Base-by-base conservation (phyloP, 1,284 basidiomycete genomes). In the Leucoagaricus sp. region DNA sequence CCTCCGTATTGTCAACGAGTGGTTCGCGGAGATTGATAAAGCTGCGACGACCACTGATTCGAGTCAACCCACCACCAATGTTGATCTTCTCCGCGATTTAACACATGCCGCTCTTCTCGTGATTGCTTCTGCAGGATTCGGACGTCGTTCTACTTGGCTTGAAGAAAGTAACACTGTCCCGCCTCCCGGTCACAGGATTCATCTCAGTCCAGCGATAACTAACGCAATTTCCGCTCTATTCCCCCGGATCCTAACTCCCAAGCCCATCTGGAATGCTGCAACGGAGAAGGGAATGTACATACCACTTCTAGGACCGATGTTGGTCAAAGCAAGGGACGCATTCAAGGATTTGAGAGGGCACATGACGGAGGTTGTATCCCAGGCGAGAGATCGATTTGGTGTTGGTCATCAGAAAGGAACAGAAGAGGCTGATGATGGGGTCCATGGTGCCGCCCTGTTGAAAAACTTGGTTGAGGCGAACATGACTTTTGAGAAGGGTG, bases 401-500 rank as follows among this genome's bases (percentile, higher is more conserved):
- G 10, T 34, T 2, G 33, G 34, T n/a, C 23, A 17, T 12, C 29
- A 38, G 25, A 40, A 29, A 15, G 69, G n/a, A n/a, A n/a, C n/a
- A n/a, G n/a, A n/a, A n/a, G n/a, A n/a, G n/a, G n/a, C 67, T 7
- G 69, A 67, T 29, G 50, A 46, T 0, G 58, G 65, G n/a, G 60
- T 61, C 2, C 65, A 71, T 63, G 67, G 72, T 26, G 67, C 73
- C 40, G 72, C 70, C 9, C 63, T 78, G 26, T 60, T 82, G 40
- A 68, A 68, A 33, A 80, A 77, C 61, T 62, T 80, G 26, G 79
- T 80, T 2, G 72, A 73, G 55, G 77, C 77, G 0, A 81, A 80
- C 59, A 72, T 78, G 72, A 59, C 64, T 0, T 65, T 46, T 29
- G 55, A 46, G 40, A 44, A 46, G 31, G 48, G 70, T 36, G 70